Evolutionary conservation across 352 stramenopile genomes (phyloP), one percentile per base, ranked within the genome.

Genomic region (Globisporangium viniferum): DNA sequence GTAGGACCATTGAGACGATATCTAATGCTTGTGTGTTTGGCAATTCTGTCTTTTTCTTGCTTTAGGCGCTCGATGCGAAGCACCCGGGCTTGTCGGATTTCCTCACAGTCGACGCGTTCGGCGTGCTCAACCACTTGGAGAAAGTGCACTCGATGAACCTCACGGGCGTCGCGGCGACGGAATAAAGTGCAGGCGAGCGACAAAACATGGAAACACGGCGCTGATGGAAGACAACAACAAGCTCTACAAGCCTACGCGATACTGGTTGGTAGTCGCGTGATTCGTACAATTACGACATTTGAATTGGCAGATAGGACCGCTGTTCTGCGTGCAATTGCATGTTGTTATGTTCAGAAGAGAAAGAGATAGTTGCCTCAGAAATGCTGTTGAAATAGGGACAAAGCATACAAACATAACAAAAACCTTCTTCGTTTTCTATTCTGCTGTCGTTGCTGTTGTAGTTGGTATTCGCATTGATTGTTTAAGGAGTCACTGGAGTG

Each of bases 51-150:
- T 61, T 71, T n/a, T 4, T 35, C 20, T 35, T 57, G 31, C 24
- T 24, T 58, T 59, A 93, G 84, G 78, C 83, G 63, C 68, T 95
- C 22, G 88, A 95, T 63, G 85, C 74, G 29, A 92, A 93, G 66
- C 88, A 94, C 71, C 86, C 88, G 3, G 86, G 88, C 12, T 73
- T 95, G 54, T 93, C 92, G 66, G 86, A 93, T 61, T 95, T 95
- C 68, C 76, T 95, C 54, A 95, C 86, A 20, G 88, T 95, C 53
- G 88, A 95, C 69, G 85, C 86, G 12, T 84, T 93, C 31, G 86
- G 88, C 35, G 85, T 92, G 66, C 71, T 95, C 33, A 93, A 83
- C 73, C 84, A 92, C 76, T 74, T 95, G 49, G 88, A 95, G 66
- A 93, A 86, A 67, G 84, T 93, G 41, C 88, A 93, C 67, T 93